Evolutionary conservation across 2,329 filamentous ascomycete species (phyloP), one percentile per base, ranked within the genome.

Genomic region (Colletotrichum spinosum): DNA sequence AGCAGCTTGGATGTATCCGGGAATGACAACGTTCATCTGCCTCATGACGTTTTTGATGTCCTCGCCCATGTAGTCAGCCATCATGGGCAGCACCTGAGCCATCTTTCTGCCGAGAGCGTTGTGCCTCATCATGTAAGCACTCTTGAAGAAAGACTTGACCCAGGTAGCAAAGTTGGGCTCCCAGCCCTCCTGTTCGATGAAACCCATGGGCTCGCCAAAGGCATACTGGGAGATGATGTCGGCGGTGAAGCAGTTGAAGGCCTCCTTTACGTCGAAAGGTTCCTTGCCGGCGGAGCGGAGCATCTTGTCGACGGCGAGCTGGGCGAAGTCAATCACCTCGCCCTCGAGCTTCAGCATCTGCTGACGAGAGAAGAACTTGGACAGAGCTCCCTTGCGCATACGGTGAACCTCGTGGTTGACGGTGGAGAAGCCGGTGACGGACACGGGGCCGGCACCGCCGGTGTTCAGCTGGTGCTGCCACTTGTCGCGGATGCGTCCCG

Each of bases 181-280:
- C 74, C 73, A 78, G 1, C 67, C 71, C 4, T 73, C 69, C 62
- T 74, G 73, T 1, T 68, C 69, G 13, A 77, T 56, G 45, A 76
- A 75, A 6, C 73, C 73, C 62, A 76, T 72, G 50, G 65, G 60
- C 17, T 75, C 74, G 9, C 78, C 78, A 60, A 80, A 80, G 15
- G 72, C 73, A 49, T 78, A 80, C 12, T 74, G 69, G 4, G 74
- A 74, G n/a, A 80, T 79, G 2, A 75, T 72, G n/a, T 80, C 78
- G 1, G 76, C 72, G 0, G 77, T 78, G 54, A 78, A 79, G 63
- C 77, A 79, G 60, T 75, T 78, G 54, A 76, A 79, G 2, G 77
- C 75, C 53, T 75, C 71, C 42, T 72, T 74, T 10, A 78, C 65
- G 33, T 79, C 73, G 33, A 79, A 73, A 0, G 74, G 67, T 8